Evolutionary conservation across 192 early-diverging fungal genomes (phyloP), one percentile per base, ranked within the genome.

Genomic region (Linnemannia hyalina): DNA sequence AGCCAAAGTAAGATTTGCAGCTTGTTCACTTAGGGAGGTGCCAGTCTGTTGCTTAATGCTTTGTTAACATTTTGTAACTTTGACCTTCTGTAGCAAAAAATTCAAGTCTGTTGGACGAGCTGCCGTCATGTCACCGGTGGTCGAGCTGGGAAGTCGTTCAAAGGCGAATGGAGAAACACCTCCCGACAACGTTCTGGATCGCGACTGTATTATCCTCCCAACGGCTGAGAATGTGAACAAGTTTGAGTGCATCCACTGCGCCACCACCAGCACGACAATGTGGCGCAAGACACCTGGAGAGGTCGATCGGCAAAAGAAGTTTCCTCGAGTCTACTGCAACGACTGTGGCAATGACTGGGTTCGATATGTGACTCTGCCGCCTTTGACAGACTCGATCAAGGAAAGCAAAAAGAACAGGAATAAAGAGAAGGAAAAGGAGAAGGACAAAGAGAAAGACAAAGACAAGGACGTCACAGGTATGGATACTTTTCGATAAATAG

Each of bases 301-400:
- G 41, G 85, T 81, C 0, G 88, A 91, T 35, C 74, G 80, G 36
- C 73, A 80, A 73, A 88, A 89, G 49, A 89, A 89, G 44, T 57
- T 80, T 23, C 82, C 84, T 6, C 55, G 74, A 40, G 90, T 91
- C 0, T 76, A 91, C 32, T 93, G 93, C 70, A 85, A 92, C 49
- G 87, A 88, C 23, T 93, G 93, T 75, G 91, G 91, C 41, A 85
- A 83, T 44, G 90, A 92, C 63, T 93, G 93, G 93, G 63, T 93
- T 13, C 91, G 92, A 29, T 93, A 93, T 82, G 88, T 85, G 22
- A 85, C 85, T 13, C 84, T 88, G 29, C 87, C 70, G 8, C 78
- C 83, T 3, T 49, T 92, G 4, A 69, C 54, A 4, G 90, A 89
- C 3, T 42, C 70, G 4, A 46, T 75, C 16, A 86, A 81, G 35